phyloP scores from a whole-genome alignment of 2,329 filamentous ascomycete genomes.

The Teratosphaeriaceae sp. region DNA sequence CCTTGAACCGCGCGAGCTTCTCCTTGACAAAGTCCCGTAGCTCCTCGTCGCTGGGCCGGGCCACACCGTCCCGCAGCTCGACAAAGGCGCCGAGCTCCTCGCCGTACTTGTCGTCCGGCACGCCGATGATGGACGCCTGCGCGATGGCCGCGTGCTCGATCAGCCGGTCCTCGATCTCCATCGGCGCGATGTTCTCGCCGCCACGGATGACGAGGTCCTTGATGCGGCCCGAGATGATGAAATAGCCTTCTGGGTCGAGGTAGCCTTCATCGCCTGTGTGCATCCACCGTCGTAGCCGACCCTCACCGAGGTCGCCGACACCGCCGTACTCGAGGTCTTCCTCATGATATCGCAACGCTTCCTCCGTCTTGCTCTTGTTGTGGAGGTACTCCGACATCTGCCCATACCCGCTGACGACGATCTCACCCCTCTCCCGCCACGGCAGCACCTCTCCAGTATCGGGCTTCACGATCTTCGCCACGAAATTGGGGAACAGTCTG shows the following conservation, averaged over 20 bases:
- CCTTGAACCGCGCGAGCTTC: slow-evolving; percentile 21
- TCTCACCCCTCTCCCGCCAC: slow-evolving; percentile 61
- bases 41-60: slow-evolving; percentile 15
- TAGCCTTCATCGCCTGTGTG: slow-evolving; percentile 56
- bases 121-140: slow-evolving; percentile 24
- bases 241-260: slow-evolving; percentile 39
- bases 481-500: slow-evolving; percentile 64
- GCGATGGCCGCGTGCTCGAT: slow-evolving; percentile 21
- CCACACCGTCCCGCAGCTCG: slow-evolving; percentile 18
- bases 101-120: slow-evolving; percentile 25
- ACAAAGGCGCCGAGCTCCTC: slow-evolving; percentile 30
- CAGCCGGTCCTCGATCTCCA: slow-evolving; percentile 27
- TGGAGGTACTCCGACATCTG: slow-evolving; percentile 59
- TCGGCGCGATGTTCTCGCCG: slow-evolving; percentile 57
- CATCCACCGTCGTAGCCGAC: slow-evolving; percentile 48
- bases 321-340: slow-evolving; percentile 20
- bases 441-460: slow-evolving; percentile 57
- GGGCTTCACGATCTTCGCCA: slow-evolving; percentile 69
- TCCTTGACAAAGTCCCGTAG: slow-evolving; percentile 14
- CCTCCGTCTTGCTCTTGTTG: slow-evolving; percentile 67
- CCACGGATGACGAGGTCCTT: slow-evolving; percentile 39
- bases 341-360: slow-evolving; percentile 47
- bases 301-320: slow-evolving; percentile 17
- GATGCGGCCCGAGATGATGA: slow-evolving; percentile 29
- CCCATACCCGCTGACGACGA: slow-evolving; percentile 73